Percentiles rank a stretch among this genome's conserved stretches.
phyloP scores from a whole-genome alignment of 495 filamentous ascomycete genomes.

The Peziza echinospora region DNA sequence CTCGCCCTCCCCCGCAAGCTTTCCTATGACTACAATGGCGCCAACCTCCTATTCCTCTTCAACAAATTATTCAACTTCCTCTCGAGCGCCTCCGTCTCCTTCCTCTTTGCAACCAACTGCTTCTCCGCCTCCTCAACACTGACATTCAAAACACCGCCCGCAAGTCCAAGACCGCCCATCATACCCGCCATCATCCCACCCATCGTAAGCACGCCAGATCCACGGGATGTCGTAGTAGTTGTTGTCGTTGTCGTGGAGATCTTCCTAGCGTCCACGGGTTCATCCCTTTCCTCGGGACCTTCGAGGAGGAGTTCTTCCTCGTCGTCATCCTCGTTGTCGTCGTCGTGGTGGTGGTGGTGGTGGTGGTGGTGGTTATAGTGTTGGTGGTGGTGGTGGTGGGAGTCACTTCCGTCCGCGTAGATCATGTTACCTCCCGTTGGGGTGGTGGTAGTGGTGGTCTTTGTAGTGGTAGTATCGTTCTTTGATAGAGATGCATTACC shows the following conservation, averaged over 20 bases:
- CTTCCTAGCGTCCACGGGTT: too few species aligned
- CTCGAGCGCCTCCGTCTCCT: slow-evolving; percentile 47
- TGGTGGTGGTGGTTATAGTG: background rate
- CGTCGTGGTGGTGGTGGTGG: slow-evolving; percentile 1
- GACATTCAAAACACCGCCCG: slow-evolving; percentile 24
- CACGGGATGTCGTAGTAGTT: too few species aligned
- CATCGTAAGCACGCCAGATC: too few species aligned
- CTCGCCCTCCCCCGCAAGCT: too few species aligned
- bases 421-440: too few species aligned
- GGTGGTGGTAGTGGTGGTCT: too few species aligned
- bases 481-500: background rate
- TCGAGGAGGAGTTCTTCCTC: slow-evolving; percentile 5
- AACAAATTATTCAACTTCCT: slow-evolving; percentile 40
- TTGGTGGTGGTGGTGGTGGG: too few species aligned
- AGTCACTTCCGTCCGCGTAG: too few species aligned
- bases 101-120: slow-evolving; percentile 32
- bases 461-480: too few species aligned
- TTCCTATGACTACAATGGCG: slow-evolving; percentile 2
- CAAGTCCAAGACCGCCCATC: background rate
- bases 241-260: too few species aligned
- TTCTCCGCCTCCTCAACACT: slow-evolving; percentile 39
- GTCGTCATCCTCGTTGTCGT: slow-evolving; percentile 5
- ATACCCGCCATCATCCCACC: background rate
- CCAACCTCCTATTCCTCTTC: slow-evolving; percentile 36
- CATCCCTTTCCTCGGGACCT: slow-evolving; percentile 13